Base-by-base conservation (phyloP, 2,329 filamentous ascomycete species). In the Corniculantispora saksenae region DNA sequence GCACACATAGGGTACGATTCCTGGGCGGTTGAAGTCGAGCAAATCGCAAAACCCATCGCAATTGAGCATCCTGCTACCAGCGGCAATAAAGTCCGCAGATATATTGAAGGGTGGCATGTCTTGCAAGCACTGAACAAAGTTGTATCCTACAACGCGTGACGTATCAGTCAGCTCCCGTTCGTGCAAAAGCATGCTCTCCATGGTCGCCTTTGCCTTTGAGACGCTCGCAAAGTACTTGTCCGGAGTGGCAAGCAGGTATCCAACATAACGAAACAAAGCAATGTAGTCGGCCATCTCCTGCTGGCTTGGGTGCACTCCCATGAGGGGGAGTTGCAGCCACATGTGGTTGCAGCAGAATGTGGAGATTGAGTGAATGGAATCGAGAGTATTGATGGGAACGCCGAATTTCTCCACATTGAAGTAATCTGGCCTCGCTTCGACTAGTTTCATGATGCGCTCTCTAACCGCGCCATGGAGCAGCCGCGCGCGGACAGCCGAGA, bases 261-360 rank as follows among this genome's bases (percentile, higher is more conserved):
- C 91, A 15, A 94, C 85, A 68, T 91, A 90, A 3, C 91, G 84
- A 91, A 91, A 94, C 1, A 94, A 79, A 0, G 91, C 90, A 53
- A 92, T 81, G 72, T 92, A 94, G 71, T 93, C 91, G 2, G 73
- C 72, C 2, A 85, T 86, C 72, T 94, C 91, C 65, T 85, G 84
- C 32, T 81, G 65, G 0, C 83, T 82, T 29, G 91, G 78, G 69
- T 80, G 88, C 63, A 94, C 87, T 2, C 91, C 91, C 77, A 94
- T 91, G 0, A 90, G 82, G 0, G 91, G 91, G 5, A 94, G 81
- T 27, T 85, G 85, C 29, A 92, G 73, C 82, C 86, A 93, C 66
- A 93, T 82, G 2, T 93, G 75, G 0, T 85, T 84, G 0, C 87
- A 82, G 0, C 87, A 91, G 76, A 94, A 94, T 1, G 86, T 87